Evolutionary conservation across 768 basidiomycete genomes (phyloP).

Genomic region (Nevesoporus exiguus): DNA sequence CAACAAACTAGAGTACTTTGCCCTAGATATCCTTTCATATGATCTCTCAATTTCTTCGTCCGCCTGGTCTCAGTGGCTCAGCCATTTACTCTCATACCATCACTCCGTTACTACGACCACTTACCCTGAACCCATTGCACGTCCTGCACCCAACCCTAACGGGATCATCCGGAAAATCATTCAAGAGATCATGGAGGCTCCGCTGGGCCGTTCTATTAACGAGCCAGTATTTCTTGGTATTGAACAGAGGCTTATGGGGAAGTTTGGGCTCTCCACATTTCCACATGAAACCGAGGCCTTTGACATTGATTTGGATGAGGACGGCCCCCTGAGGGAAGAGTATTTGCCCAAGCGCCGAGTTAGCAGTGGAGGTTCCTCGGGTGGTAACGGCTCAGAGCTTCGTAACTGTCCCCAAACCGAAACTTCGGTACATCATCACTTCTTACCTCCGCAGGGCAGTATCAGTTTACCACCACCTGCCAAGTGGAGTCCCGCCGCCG

Average conservation of each 20-base stretch:
- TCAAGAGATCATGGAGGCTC: slow-evolving; percentile 62
- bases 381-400: slow-evolving; percentile 2
- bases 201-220: slow-evolving; percentile 29
- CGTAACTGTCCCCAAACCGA: slow-evolving; percentile 1
- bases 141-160: slow-evolving; percentile 70
- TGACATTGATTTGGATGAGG: slow-evolving; percentile 80
- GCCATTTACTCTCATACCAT: slow-evolving; percentile 63
- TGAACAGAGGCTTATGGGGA: slow-evolving; percentile 59
- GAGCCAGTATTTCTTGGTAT: slow-evolving; percentile 72
- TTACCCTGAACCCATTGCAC: slow-evolving; percentile 72
- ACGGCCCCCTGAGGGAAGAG: slow-evolving; percentile 78
- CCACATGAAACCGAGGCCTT: slow-evolving; percentile 44
- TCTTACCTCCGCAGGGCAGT: slow-evolving; percentile 15
- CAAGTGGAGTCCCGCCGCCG: slow-evolving; percentile 78
- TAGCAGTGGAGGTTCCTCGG: slow-evolving; percentile 14
- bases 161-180: slow-evolving; percentile 64
- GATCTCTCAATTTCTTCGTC: slow-evolving; percentile 63
- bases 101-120: slow-evolving; percentile 54
- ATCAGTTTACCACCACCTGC: slow-evolving; percentile 65
- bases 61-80: slow-evolving; percentile 72
- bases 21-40: slow-evolving; percentile 66
- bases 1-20: slow-evolving; percentile 68
- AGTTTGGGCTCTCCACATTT: slow-evolving; percentile 42
- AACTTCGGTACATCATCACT: slow-evolving; percentile 3
- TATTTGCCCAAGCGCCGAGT: slow-evolving; percentile 69